Conservation (phyloP, 768 basidiomycete genomes). For the Russula vinacea region DNA sequence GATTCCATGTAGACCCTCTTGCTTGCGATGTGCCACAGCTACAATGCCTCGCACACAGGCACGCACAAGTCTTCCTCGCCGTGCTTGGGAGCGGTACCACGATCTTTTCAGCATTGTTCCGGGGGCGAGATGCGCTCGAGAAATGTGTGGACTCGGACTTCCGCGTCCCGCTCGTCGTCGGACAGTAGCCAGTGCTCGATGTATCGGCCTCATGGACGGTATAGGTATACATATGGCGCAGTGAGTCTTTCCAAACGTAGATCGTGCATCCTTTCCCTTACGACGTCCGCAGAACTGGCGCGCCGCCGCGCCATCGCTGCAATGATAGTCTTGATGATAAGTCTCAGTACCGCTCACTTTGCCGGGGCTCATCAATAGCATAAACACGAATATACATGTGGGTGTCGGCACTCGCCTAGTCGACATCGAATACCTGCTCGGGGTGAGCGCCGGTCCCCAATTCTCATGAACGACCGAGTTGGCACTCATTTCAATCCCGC, state of each 20-base stretch:
- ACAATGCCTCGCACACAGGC: conserved; percentile 40
- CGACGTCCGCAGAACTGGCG: conserved; percentile 70
- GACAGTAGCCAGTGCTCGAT: too few relatives aligned
- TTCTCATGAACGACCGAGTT: not conserved
- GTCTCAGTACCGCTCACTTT: conserved; percentile 67
- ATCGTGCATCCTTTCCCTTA: not conserved
- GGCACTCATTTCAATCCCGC: not conserved
- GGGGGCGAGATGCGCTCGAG: conserved; percentile 43
- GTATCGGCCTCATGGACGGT: conserved; percentile 76
- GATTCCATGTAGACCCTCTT: conserved; percentile 37
- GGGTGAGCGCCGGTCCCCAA: conserved; percentile 41
- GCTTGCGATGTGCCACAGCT: conserved; percentile 40
- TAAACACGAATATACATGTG: conserved; percentile 61
- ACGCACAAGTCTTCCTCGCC: conserved; percentile 44
- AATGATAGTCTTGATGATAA: too few relatives aligned
- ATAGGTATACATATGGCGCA: conserved; percentile 71
- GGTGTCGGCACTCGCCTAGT: conserved; percentile 57
- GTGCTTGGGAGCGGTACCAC: conserved; percentile 39
- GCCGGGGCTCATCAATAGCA: conserved; percentile 74
- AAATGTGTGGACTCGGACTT: conserved; percentile 40
- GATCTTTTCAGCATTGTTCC: conserved; percentile 40
- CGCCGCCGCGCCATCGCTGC: conserved; percentile 66
- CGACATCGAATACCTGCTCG: conserved; percentile 73
- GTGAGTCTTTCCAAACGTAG: conserved; percentile 38
- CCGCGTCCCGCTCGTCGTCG: conserved; percentile 42